Evolutionary conservation across 257 asterid genomes (phyloP), one percentile per base, ranked within the genome.

Genomic region (Eucommia ulmoides): DNA sequence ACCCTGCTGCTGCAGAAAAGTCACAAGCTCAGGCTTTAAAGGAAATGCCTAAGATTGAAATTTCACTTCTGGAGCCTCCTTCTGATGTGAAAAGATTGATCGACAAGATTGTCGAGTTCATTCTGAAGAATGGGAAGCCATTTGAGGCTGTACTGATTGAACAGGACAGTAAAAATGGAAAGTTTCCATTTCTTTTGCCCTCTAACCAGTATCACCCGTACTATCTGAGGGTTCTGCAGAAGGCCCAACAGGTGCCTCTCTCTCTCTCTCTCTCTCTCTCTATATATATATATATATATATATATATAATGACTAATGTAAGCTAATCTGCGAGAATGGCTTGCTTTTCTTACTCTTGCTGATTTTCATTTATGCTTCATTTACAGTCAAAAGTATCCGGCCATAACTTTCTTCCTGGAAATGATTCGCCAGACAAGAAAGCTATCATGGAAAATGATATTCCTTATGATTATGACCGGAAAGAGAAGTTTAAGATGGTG

Each of bases 401-500:
- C 66, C 75, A 65, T 62, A 63, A 62, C 64, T 46, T 59, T 53
- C 55, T 20, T 55, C 44, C 74, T 62, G 78, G 74, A 56, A 76
- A 74, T 56, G 80, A 63, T 29, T 60, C 35, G 22, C 53, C 45
- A 26, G 77, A 65, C 50, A 80, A 54, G 65, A 69, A 66, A 51
- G 61, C 61, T 38, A 58, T 59, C 60, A 15, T 45, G 20, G 49
- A 41, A 62, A 51, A 59, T 52, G 85, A 73, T 62, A 49, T 71
- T 51, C 88, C 93, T 18, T 53, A 38, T 24, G 94, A 75, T 64
- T 71, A 63, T 42, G 95, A 91, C 65, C 67, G 76, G 70, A 85
- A 85, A 70, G 96, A 80, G 69, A 91, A 83, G 75, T 80, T 91
- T 65, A 82, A 78, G 73, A 91, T 83, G 98, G 83, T 79, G 48